A percentile compares a stretch with the other conserved stretches of the same genome.
phyloP scores from a whole-genome alignment of 78 protist species.

The Guillardia theta region DNA sequence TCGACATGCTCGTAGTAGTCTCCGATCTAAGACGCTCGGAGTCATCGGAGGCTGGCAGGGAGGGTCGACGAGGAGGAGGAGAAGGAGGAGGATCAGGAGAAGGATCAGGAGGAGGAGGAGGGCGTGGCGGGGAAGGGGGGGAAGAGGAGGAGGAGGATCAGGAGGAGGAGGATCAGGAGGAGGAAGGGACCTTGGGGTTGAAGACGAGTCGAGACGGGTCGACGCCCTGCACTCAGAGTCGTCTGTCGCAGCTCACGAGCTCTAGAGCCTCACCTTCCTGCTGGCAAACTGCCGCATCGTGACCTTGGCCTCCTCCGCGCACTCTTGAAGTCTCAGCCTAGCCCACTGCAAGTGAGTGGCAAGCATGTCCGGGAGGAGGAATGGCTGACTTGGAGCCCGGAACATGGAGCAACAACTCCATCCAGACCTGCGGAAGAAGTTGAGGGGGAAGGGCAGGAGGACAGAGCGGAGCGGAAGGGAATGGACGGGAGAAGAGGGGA shows the following conservation, averaged over 20 bases:
- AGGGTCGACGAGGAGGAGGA: no score
- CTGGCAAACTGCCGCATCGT: background rate
- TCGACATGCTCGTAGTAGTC: constrained; percentile 32
- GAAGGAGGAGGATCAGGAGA: no score
- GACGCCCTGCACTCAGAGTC: no score
- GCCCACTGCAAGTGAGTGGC: background rate
- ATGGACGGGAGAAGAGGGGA: background rate
- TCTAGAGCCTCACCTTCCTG: no score
- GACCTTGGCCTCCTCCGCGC: background rate
- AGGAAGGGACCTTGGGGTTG: no score
- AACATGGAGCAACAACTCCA: background rate
- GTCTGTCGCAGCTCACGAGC: no score
- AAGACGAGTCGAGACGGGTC: constrained; percentile 19
- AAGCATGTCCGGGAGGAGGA: background rate
- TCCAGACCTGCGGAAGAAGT: background rate
- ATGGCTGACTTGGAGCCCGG: background rate
- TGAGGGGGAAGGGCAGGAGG: background rate
- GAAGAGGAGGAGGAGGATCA: no score
- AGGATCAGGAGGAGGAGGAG: no score
- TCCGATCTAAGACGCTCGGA: no score
- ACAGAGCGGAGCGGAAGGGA: background rate
- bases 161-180: no score
- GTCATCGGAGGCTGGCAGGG: no score
- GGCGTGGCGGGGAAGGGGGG: no score
- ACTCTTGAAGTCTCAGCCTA: background rate